A percentile compares a stretch with the other conserved stretches of the same genome.
phyloP scores from a whole-genome alignment of 768 basidiomycete species.

The Termitomyces sp. region DNA sequence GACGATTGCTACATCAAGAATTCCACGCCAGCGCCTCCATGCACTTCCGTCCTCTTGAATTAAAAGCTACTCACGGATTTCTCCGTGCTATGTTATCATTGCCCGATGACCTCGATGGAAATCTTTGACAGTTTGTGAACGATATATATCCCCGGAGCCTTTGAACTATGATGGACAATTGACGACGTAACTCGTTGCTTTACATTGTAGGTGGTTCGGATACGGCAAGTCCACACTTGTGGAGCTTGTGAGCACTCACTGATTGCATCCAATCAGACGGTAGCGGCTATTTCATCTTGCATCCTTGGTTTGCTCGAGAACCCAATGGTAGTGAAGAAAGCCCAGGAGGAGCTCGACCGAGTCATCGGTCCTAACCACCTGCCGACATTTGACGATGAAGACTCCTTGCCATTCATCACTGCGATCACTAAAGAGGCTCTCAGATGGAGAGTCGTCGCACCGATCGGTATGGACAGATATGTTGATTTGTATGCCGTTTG shows the following conservation, averaged over 20 bases:
- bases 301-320: slow-evolving; percentile 25
- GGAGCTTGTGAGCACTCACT: background rate
- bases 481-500: too few relatives aligned
- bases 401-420: too few relatives aligned
- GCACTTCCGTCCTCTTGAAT: slow-evolving; percentile 17
- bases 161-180: background rate
- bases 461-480: too few relatives aligned
- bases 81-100: slow-evolving; percentile 16
- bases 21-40: slow-evolving; percentile 15
- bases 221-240: slow-evolving; percentile 13
- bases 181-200: too few relatives aligned
- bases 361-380: too few relatives aligned
- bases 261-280: slow-evolving; percentile 14
- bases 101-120: slow-evolving; percentile 13
- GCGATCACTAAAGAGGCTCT: too few relatives aligned
- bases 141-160: slow-evolving; percentile 10
- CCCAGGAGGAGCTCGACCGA: too few relatives aligned
- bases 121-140: slow-evolving; percentile 9
- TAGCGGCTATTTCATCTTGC: slow-evolving; percentile 16
- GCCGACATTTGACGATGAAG: too few relatives aligned
- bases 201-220: slow-evolving; percentile 19
- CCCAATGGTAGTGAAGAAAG: slow-evolving; percentile 6
- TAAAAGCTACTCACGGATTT: slow-evolving; percentile 15
- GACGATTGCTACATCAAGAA: slow-evolving; percentile 17
- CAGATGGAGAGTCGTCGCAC: too few relatives aligned